phyloP scores from a whole-genome alignment of 768 basidiomycete genomes.

The Lentinula guzmanii region DNA sequence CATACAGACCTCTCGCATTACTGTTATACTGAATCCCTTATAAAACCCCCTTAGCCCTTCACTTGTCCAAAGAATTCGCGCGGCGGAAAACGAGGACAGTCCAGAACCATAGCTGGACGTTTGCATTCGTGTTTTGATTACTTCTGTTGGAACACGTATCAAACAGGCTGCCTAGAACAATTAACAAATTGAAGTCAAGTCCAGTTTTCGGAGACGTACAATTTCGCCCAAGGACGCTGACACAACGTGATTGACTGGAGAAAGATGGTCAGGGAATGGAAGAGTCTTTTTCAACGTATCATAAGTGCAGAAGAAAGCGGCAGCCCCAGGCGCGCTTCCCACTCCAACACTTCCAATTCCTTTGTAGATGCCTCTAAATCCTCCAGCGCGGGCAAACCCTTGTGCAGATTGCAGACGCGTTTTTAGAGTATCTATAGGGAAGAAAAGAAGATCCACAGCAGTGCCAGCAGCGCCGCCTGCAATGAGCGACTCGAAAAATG shows the following conservation, averaged over 20 bases:
- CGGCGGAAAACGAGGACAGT: constrained; percentile 57
- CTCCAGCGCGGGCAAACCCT: constrained; percentile 83
- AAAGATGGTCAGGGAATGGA: constrained; percentile 54
- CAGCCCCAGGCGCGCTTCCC: constrained; percentile 94
- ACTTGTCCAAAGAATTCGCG: constrained; percentile 45
- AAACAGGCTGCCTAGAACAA: constrained; percentile 72
- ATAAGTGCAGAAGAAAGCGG: constrained; percentile 92
- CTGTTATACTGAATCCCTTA: constrained; percentile 77
- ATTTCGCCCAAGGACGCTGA: constrained; percentile 29
- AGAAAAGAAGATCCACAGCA: constrained; percentile 92
- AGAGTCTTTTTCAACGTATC: constrained; percentile 79
- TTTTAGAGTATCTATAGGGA: constrained; percentile 95
- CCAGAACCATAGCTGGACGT: constrained; percentile 67
- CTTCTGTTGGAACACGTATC: constrained; percentile 92
- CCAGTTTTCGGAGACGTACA: constrained; percentile 13
- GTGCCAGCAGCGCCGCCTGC: constrained; percentile 91
- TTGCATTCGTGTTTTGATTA: constrained; percentile 91
- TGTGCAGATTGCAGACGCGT: constrained; percentile 87
- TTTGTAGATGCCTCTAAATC: constrained; percentile 86
- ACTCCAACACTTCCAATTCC: constrained; percentile 92
- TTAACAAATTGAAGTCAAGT: not conserved
- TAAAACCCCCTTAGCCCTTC: constrained; percentile 81
- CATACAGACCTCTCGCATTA: constrained; percentile 54
- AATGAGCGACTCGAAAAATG: not conserved
- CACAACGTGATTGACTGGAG: constrained; percentile 45